These are phyloP conservation scores for Begonia loranthoides DNA, from an alignment of 306 rosid species.

Conservation along the genomic window DNA sequence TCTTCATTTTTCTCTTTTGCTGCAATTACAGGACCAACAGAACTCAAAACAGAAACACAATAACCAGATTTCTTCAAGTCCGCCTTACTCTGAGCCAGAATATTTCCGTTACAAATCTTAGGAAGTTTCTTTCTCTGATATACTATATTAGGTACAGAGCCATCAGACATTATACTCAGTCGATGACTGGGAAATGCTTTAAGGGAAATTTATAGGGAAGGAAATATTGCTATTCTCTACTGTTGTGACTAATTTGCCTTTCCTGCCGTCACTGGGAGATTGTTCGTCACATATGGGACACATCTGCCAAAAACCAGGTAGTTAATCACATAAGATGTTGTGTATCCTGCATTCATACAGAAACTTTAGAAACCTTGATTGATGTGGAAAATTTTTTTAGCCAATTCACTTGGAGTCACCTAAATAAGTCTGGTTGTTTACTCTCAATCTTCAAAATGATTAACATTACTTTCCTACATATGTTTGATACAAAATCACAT, in stretches of 20 bases:
- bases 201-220: slow-evolving; percentile 18
- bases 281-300: slow-evolving; percentile 34
- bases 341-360: no score
- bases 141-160: slow-evolving; percentile 30
- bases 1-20: slow-evolving; percentile 15
- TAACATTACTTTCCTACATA: no score
- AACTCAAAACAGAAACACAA: slow-evolving; percentile 33
- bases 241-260: slow-evolving; percentile 26
- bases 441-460: no score
- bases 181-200: slow-evolving; percentile 23
- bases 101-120: slow-evolving; percentile 17
- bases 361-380: no score
- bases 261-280: slow-evolving; percentile 36
- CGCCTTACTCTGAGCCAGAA: slow-evolving; percentile 3
- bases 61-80: neutral
- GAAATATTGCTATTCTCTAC: slow-evolving; percentile 28
- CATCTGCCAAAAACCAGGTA: slow-evolving; percentile 65
- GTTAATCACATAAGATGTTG: slow-evolving; percentile 22
- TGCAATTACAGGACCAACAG: slow-evolving; percentile 24
- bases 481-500: no score
- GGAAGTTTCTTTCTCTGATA: slow-evolving; percentile 56
- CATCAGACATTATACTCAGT: slow-evolving; percentile 38
- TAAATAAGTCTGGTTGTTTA: no score
- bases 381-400: no score
- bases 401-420: no score